Percentiles rank a stretch among this genome's conserved stretches.
Evolutionary conservation across 2,329 filamentous ascomycete species (phyloP).

Genomic region (Trichoderma atroviride): DNA sequence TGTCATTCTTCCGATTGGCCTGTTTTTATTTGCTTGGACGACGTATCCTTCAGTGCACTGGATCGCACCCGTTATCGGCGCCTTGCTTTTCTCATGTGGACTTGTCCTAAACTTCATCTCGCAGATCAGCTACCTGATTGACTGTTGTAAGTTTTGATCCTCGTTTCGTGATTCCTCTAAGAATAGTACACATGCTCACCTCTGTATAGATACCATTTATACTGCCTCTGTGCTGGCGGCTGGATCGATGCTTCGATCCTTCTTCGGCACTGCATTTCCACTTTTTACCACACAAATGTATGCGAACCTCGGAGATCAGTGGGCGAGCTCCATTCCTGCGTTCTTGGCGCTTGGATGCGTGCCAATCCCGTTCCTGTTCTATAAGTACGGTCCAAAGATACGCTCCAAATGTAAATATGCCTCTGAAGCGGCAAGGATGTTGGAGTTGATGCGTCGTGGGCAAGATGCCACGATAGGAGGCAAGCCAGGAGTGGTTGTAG

Average conservation of each 20-base stretch:
- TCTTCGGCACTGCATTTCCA: conserved; percentile 73
- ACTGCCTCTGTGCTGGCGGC: conserved; percentile 66
- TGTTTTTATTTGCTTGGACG: conserved; percentile 66
- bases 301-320: conserved; percentile 67
- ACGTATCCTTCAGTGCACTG: conserved; percentile 55
- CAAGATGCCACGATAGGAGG: too few relatives aligned
- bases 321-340: conserved; percentile 72
- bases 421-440: conserved; percentile 52
- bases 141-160: conserved; percentile 34
- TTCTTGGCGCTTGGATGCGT: conserved; percentile 73
- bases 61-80: conserved; percentile 46
- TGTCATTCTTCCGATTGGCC: conserved; percentile 55
- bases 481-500: too few relatives aligned
- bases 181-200: too few relatives aligned
- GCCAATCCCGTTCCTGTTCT: conserved; percentile 76
- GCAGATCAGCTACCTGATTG: conserved; percentile 64
- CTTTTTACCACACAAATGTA: conserved; percentile 68
- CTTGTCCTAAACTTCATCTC: conserved; percentile 61
- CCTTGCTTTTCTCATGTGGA: conserved; percentile 53
- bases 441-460: too few relatives aligned
- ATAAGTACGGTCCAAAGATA: conserved; percentile 67
- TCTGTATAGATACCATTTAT: too few relatives aligned
- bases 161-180: too few relatives aligned
- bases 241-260: conserved; percentile 69
- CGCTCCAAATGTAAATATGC: conserved; percentile 70